Evolutionary conservation across 495 filamentous ascomycete species (phyloP), one percentile per base, ranked within the genome.

Genomic region (Neurospora intermedia): DNA sequence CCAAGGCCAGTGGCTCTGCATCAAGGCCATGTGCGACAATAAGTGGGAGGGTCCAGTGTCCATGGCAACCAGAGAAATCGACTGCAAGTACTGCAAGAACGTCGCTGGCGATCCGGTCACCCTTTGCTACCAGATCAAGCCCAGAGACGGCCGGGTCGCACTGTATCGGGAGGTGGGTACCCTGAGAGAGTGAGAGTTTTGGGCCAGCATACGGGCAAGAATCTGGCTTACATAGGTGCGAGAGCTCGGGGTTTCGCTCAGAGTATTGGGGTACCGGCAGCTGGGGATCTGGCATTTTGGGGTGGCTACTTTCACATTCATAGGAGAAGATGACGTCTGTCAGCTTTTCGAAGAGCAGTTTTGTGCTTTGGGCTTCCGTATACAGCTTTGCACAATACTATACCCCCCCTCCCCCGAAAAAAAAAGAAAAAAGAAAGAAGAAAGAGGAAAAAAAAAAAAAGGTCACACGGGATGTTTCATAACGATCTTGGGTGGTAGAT

Each of bases 41-140:
- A 39, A 62, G 23, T 73, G 72, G 72, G 31, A 48, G 43, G 72
- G 72, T 8, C 31, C 6, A 8, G 69, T 54, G n/a, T 71, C 42
- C n/a, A 35, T 70, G 42, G 43, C 23, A 18, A 66, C 54, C 15
- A 35, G 54, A 41, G 72, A 73, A n/a, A 31, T 9, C 23, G 42
- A 31, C 13, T 73, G 72, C 45, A 23, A 70, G 16, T 73, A 70
- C 43, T 73, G 72, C 31, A 70, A 46, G 35, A 39, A 35, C 13
- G 23, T 66, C 23, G n/a, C 48, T 27, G 31, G 20, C 20, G 72
- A 70, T 59, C 42, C 42, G 40, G 45, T 73, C 42, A 70, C 69
- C 5, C 72, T 73, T 42, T 73, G 72, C 20, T 71, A 40, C 69
- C 72, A 73, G 69, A 70, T 73, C 69, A 54, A 41, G 23, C 66